A percentile compares a stretch with the other conserved stretches of the same genome.
Conservation (phyloP, 495 filamentous ascomycete species). For the Geoglossum glabrum region DNA sequence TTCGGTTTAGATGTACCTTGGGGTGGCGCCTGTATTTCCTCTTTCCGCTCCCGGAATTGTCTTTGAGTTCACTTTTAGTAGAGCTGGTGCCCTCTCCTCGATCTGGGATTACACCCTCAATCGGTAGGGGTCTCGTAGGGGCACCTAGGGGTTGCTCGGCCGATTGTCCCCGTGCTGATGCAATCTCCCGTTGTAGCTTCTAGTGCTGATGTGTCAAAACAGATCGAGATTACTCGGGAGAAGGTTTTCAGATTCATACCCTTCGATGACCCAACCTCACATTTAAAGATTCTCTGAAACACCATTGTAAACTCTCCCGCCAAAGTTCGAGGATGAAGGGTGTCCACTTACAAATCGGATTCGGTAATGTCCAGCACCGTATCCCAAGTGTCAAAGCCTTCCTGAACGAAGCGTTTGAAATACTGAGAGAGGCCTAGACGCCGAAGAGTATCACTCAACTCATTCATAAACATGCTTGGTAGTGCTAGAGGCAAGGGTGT, state of each 20-base stretch:
- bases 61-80: conserved; percentile 7
- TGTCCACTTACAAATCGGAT: conserved; percentile 43
- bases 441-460: conserved; percentile 26
- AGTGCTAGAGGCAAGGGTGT: not conserved
- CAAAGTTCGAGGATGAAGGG: not conserved
- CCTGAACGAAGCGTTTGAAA: conserved; percentile 42
- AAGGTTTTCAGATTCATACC: conserved; percentile 24
- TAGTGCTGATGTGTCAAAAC: conserved; percentile 6
- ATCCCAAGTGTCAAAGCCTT: conserved; percentile 68
- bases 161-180: conserved; percentile 32
- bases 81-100: conserved; percentile 13
- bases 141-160: conserved; percentile 23
- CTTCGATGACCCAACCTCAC: conserved; percentile 64
- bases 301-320: not conserved
- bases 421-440: conserved; percentile 59
- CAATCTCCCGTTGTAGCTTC: conserved; percentile 35
- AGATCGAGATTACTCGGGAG: not conserved
- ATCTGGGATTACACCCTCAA: conserved; percentile 2
- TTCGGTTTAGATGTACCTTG: conserved; percentile 31
- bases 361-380: conserved; percentile 63
- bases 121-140: conserved; percentile 20
- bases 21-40: conserved; percentile 63
- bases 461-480: not conserved
- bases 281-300: conserved; percentile 36
- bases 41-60: conserved; percentile 23